Evolutionary conservation across 2,329 filamentous ascomycete species (phyloP).

Genomic region (Eurotiales sp.): DNA sequence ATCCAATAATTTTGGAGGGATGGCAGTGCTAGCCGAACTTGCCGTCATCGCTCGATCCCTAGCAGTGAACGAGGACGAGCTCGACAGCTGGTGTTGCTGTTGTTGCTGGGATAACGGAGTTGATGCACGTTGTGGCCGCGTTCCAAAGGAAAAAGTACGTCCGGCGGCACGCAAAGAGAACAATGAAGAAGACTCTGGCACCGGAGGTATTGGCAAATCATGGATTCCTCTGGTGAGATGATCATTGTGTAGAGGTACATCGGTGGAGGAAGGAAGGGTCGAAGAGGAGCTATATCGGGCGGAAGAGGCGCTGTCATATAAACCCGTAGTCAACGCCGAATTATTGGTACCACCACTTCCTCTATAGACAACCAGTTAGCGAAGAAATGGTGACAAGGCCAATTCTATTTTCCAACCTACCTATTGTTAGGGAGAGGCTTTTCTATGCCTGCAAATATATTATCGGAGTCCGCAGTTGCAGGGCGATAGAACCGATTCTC

Average conservation of each 20-base stretch:
- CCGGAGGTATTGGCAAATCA: conserved; percentile 40
- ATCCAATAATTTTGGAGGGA: conserved; percentile 50
- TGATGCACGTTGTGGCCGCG: conserved; percentile 23
- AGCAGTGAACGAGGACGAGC: conserved; percentile 18
- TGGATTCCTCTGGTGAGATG: conserved; percentile 35
- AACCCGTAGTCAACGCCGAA: conserved; percentile 44
- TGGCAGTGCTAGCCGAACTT: conserved; percentile 50
- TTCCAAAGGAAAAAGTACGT: conserved; percentile 53
- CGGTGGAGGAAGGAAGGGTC: conserved; percentile 54
- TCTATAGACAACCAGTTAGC: conserved; percentile 23
- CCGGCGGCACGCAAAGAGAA: conserved; percentile 45
- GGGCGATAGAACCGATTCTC: conserved; percentile 33
- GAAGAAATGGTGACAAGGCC: neutral
- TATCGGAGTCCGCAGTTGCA: conserved; percentile 34
- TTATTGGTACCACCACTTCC: conserved; percentile 49
- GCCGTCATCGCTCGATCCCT: conserved; percentile 49
- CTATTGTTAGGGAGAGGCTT: conserved; percentile 31
- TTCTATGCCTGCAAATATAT: conserved; percentile 36
- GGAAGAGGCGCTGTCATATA: conserved; percentile 46
- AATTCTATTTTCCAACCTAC: conserved; percentile 26
- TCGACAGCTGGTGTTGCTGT: conserved; percentile 19
- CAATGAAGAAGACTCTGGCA: conserved; percentile 34
- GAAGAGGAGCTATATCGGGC: conserved; percentile 54
- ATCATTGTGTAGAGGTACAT: conserved; percentile 38
- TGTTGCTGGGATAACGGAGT: conserved; percentile 22